Conservation (phyloP, 129 eudicot species). For the Glebionis coronaria region DNA sequence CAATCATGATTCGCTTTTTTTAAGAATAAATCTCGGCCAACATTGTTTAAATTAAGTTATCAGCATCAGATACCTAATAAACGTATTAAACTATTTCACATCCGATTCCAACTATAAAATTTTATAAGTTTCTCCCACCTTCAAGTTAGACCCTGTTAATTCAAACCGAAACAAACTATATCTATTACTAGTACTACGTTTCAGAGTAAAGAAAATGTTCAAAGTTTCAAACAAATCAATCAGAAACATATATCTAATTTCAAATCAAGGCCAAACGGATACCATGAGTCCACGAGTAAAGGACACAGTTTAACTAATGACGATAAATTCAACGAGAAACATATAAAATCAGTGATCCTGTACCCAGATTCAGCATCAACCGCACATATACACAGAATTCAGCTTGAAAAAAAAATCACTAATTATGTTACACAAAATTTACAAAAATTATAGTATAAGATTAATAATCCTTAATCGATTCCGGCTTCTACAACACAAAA, state of each 20-base stretch:
- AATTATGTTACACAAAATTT: no score
- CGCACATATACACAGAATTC: no score
- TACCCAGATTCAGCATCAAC: not conserved
- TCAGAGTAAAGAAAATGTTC: not conserved
- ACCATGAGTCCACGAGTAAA: no score
- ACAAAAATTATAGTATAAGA: no score
- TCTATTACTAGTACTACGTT: not conserved
- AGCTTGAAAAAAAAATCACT: no score
- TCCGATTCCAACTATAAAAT: conserved; percentile 7
- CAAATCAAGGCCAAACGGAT: not conserved
- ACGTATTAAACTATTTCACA: conserved; percentile 22
- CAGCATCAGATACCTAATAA: conserved; percentile 31
- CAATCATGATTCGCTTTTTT: conserved; percentile 7
- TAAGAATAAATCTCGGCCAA: conserved; percentile 16
- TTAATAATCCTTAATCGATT: no score
- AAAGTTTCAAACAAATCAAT: not conserved
- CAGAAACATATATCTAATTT: conserved; percentile 6
- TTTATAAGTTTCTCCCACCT: conserved; percentile 22
- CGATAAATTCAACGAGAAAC: not conserved
- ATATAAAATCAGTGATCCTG: not conserved
- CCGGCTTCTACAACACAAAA: no score
- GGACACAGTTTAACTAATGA: not conserved
- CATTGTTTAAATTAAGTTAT: conserved; percentile 16
- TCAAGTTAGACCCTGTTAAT: not conserved
- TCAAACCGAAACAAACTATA: conserved; percentile 3